These are phyloP conservation scores for Epichloe hybrida DNA, from an alignment of 2,329 filamentous ascomycete species.

Conservation along the genomic window DNA sequence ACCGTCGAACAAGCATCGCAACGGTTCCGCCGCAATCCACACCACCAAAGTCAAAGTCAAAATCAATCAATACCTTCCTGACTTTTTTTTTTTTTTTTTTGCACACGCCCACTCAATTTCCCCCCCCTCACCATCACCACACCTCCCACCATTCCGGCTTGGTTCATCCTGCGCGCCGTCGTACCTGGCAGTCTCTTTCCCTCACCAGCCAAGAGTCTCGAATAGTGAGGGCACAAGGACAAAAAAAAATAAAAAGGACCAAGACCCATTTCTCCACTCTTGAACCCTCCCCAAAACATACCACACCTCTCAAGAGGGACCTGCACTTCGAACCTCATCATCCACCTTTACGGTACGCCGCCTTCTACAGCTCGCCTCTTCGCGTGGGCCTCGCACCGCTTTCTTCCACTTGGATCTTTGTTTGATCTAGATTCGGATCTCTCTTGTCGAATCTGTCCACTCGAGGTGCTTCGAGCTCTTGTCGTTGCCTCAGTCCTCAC, in stretches of 20 bases:
- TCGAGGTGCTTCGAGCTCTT: conserved; percentile 3
- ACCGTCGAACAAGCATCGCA: conserved; percentile 11
- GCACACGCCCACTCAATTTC: conserved; percentile 4
- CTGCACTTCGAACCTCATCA: conserved; percentile 27
- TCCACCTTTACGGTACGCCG: conserved; percentile 22
- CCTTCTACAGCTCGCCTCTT: conserved; percentile 13
- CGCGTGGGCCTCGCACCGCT: conserved; percentile 12
- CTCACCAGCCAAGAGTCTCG: conserved; percentile 10
- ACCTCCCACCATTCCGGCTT: conserved; percentile 17
- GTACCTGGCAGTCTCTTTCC: conserved; percentile 10
- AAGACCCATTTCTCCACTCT: conserved; percentile 32
- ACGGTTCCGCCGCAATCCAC: conserved; percentile 11
- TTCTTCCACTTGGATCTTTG: conserved; percentile 4
- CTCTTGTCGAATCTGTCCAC: conserved; percentile 9
- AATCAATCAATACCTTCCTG: conserved; percentile 3
- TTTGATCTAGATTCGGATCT: conserved; percentile 2
- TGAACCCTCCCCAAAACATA: conserved; percentile 32
- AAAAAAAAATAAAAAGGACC: conserved; percentile 28
- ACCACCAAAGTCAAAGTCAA: conserved; percentile 5
- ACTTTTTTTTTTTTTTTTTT: background rate
- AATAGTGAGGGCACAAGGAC: conserved; percentile 2
- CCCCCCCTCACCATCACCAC: conserved; percentile 5
- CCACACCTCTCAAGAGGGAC: conserved; percentile 24
- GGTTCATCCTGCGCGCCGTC: conserved; percentile 9
- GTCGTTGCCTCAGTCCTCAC: conserved; percentile 2